Conservation (phyloP, 495 filamentous ascomycete species). For the Tetracladium setigerum region DNA sequence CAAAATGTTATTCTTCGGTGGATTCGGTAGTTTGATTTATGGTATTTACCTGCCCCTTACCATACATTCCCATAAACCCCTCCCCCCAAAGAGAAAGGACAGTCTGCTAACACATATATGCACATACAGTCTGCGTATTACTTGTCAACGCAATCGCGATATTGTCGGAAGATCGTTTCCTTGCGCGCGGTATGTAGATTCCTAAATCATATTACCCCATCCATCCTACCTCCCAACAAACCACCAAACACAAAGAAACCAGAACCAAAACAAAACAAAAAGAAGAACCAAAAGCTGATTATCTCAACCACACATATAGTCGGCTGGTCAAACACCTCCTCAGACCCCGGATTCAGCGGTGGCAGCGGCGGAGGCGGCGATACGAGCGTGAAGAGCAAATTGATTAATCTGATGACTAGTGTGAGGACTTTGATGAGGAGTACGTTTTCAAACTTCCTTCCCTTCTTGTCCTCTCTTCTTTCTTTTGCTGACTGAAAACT, state of each 20-base stretch:
- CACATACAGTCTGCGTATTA: slow-evolving; percentile 59
- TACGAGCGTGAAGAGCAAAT: slow-evolving; percentile 76
- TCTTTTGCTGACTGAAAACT: not conserved
- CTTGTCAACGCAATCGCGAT: slow-evolving; percentile 91
- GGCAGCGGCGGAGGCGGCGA: slow-evolving; percentile 44
- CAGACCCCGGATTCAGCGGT: slow-evolving; percentile 70
- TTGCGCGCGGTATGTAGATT: slow-evolving; percentile 74
- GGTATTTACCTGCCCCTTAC: slow-evolving; percentile 11
- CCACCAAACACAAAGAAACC: not conserved
- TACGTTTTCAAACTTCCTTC: slow-evolving; percentile 39
- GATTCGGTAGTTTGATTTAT: slow-evolving; percentile 22
- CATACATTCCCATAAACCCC: not conserved
- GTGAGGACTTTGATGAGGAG: slow-evolving; percentile 92
- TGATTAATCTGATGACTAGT: slow-evolving; percentile 82
- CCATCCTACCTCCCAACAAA: not conserved
- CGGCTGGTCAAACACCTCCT: slow-evolving; percentile 60
- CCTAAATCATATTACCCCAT: not conserved
- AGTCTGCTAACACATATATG: slow-evolving; percentile 5
- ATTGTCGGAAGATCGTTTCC: slow-evolving; percentile 95
- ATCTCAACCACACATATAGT: slow-evolving; percentile 44
- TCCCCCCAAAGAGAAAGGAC: slow-evolving; percentile 5
- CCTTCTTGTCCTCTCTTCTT: not conserved
- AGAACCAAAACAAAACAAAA: too few relatives aligned
- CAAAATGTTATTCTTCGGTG: slow-evolving; percentile 26
- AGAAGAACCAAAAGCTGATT: too few relatives aligned